Percentiles rank a stretch among this genome's conserved stretches.
Conservation (phyloP, 2,329 filamentous ascomycete species). For the Gnomoniopsis smithogilvyi region DNA sequence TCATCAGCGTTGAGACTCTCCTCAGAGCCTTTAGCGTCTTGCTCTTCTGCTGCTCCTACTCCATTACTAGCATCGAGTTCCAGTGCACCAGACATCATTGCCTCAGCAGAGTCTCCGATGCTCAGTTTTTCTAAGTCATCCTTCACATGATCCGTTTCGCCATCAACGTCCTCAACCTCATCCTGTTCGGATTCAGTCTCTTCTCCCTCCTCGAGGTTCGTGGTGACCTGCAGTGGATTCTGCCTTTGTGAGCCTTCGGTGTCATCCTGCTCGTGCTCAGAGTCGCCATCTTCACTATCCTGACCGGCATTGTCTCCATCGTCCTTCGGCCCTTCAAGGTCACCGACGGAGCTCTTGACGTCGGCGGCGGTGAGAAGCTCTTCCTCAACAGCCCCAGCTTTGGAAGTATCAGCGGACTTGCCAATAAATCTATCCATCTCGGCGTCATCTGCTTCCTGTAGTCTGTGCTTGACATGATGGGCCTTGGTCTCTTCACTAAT, state of each 20-base stretch:
- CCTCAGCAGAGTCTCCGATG: conserved; percentile 5
- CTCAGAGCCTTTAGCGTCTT: not conserved
- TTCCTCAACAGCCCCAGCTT: conserved; percentile 14
- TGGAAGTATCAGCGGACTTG: not conserved
- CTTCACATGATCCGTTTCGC: conserved; percentile 15
- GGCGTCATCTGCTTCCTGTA: conserved; percentile 26
- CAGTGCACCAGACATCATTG: conserved; percentile 17
- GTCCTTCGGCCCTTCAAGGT: conserved; percentile 9
- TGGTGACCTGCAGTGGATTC: conserved; percentile 14
- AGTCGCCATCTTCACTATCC: not conserved
- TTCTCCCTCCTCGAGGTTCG: conserved; percentile 22
- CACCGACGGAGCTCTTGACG: not conserved
- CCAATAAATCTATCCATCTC: not conserved
- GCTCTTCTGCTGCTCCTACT: not conserved
- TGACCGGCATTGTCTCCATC: conserved; percentile 25
- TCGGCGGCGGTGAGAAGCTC: not conserved
- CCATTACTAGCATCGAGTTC: not conserved
- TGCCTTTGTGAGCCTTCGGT: conserved; percentile 26
- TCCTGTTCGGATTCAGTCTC: conserved; percentile 20
- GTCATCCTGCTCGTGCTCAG: conserved; percentile 30
- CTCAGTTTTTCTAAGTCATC: conserved; percentile 17
- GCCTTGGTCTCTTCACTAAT: conserved; percentile 85
- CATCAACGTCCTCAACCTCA: conserved; percentile 7
- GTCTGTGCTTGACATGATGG: conserved; percentile 73
- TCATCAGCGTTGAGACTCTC: not conserved